A percentile compares a stretch with the other conserved stretches of the same genome.
Conservation (phyloP, 495 filamentous ascomycete genomes). For the Penicillium cinerascens region DNA sequence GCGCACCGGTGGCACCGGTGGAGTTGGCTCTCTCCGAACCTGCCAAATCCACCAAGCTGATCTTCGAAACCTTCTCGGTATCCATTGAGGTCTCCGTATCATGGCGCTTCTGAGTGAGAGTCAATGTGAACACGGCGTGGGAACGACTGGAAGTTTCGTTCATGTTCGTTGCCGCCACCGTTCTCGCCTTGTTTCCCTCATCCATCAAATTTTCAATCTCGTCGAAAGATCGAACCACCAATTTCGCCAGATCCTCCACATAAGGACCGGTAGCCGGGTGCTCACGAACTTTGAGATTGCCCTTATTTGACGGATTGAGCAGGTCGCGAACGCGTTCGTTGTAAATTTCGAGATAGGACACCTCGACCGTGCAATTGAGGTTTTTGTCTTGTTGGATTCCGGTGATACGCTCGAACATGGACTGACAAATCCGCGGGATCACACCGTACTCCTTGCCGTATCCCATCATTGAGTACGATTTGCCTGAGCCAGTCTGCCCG, state of each 20-base stretch:
- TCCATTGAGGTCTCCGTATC: constrained; percentile 94
- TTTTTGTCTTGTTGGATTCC: constrained; percentile 73
- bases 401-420: constrained; percentile 89
- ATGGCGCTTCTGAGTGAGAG: constrained; percentile 88
- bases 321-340: constrained; percentile 97
- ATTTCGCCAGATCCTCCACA: constrained; percentile 94
- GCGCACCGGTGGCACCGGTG: constrained; percentile 91
- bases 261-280: constrained; percentile 97
- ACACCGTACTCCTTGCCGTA: constrained; percentile 96
- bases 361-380: constrained; percentile 87
- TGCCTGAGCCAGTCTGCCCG: constrained; percentile 96
- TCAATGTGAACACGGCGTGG: constrained; percentile 97
- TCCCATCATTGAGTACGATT: constrained; percentile 99
- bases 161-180: constrained; percentile 99
- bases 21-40: constrained; percentile 96
- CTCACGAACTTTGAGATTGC: constrained; percentile 94
- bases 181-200: constrained; percentile 97
- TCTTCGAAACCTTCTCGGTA: constrained; percentile 95
- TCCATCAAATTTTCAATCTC: constrained; percentile 99
- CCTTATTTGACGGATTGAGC: constrained; percentile 92
- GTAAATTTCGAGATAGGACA: constrained; percentile 99
- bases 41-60: constrained; percentile 95
- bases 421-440: constrained; percentile 95
- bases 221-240: constrained; percentile 93
- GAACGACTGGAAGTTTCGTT: constrained; percentile 98